Percentiles rank a stretch among this genome's conserved stretches.
phyloP scores from a whole-genome alignment of 2,329 filamentous ascomycete species.

The Diplodia corticola region DNA sequence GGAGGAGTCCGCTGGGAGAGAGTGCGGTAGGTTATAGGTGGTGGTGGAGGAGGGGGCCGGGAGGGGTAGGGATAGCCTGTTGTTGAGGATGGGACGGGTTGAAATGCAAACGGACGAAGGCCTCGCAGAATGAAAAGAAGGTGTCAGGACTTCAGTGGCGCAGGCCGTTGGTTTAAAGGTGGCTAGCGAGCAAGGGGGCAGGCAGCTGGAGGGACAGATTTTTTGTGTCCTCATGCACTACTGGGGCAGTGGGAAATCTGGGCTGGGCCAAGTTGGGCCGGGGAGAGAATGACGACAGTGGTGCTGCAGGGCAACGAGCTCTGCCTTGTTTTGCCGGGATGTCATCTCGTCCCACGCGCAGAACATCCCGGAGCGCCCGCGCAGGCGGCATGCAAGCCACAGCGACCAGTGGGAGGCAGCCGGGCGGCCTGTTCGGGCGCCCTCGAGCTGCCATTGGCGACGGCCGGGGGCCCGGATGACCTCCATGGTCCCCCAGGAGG shows the following conservation, averaged over 20 bases:
- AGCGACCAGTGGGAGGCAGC: not conserved
- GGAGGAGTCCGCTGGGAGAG: not conserved
- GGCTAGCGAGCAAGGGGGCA: not conserved
- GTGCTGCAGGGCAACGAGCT: slow-evolving; percentile 11
- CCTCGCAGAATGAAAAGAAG: not conserved
- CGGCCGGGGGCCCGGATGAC: not conserved
- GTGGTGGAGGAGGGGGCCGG: too few relatives aligned
- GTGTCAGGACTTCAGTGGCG: not conserved
- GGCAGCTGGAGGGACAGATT: not conserved
- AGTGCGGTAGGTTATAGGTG: not conserved
- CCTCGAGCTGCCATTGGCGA: not conserved
- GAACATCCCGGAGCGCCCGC: not conserved
- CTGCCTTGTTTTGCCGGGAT: slow-evolving; percentile 23
- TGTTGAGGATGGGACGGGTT: not conserved
- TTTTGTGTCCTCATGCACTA: slow-evolving; percentile 14
- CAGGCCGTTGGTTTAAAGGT: not conserved
- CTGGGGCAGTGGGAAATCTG: not conserved
- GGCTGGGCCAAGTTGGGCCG: not conserved
- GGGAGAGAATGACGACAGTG: slow-evolving; percentile 18
- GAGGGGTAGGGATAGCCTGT: not conserved
- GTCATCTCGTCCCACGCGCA: not conserved
- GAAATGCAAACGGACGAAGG: too few relatives aligned
- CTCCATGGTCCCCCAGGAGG: not conserved
- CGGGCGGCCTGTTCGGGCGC: not conserved
- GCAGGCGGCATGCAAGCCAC: not conserved